Evolutionary conservation across 116 monocot species (phyloP), one percentile per base, ranked within the genome.

Genomic region (Trichopus zeylanicus): DNA sequence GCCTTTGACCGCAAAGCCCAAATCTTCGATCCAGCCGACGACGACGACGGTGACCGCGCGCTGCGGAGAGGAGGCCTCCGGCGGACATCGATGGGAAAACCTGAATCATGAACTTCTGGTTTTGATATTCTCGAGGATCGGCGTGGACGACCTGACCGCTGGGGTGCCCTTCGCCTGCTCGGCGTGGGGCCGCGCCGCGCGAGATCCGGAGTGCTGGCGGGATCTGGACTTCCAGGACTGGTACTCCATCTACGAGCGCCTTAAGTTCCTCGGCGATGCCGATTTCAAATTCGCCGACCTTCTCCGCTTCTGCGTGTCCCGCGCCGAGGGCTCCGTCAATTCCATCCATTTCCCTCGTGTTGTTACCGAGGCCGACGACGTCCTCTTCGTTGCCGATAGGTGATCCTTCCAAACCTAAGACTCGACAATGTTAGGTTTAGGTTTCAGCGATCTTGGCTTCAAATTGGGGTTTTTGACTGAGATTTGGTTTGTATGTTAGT

Each of bases 221-320:
- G 29, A 4, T 46, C 60, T 81, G 31, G 85, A 89, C 62, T 71
- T 89, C 56, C 57, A 75, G 51, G 51, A 70, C 25, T 88, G 83
- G 77, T 33, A 26, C 18, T 5, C 29, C 48, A 57, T 71, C 47
- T 46, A 70, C 42, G 9, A 27, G 48, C 71, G 69, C 18, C 49
- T 84, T 49, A 32, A 53, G 11, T 47, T 37, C 55, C 48, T 27
- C 49, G 49, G 67, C 22, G 26, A 54, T 21, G 58, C 48, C 25
- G 8, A 3, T n/a, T 26, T 23, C 19, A 52, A 60, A 18, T 70
- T 78, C 73, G 19, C 38, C 26, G 52, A 59, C 18, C 62, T 81
- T 55, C 60, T 88, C 23, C 26, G 15, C 6, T 34, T 72, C 69
- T 60, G 61, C 35, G 16, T 80, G 24, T 15, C 21, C 18, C 51